phyloP scores from a whole-genome alignment of 2,329 filamentous ascomycete species.

The Pestalotiopsis sp. region DNA sequence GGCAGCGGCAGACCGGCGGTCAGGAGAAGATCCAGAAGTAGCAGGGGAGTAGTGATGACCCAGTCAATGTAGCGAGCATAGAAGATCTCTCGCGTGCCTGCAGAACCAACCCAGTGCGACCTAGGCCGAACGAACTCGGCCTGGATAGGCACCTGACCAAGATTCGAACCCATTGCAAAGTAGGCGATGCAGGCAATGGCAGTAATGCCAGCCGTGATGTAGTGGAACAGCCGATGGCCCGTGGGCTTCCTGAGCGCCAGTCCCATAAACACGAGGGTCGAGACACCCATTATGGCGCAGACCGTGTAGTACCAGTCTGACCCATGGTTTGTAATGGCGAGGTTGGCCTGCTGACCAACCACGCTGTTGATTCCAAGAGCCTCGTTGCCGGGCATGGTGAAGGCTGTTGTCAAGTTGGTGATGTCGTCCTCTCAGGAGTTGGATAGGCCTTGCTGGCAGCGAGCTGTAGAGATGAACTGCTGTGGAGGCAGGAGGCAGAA shows the following conservation, averaged over 20 bases:
- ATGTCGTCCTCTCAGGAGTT: background rate
- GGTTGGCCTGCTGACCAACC: slow-evolving; percentile 51
- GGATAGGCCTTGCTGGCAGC: too few relatives aligned
- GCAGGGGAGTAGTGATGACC: slow-evolving; percentile 62
- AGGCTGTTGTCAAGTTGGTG: background rate
- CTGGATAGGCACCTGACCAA: slow-evolving; percentile 63
- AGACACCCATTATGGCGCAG: slow-evolving; percentile 56
- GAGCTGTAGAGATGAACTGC: background rate
- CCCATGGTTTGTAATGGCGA: slow-evolving; percentile 58
- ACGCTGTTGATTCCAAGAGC: slow-evolving; percentile 46
- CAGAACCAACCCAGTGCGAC: slow-evolving; percentile 41
- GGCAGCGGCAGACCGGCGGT: slow-evolving; percentile 66
- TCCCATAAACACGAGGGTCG: slow-evolving; percentile 53
- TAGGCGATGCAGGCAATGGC: slow-evolving; percentile 63
- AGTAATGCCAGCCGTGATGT: slow-evolving; percentile 60
- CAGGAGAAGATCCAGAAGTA: slow-evolving; percentile 62
- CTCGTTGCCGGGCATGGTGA: slow-evolving; percentile 38
- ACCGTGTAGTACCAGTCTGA: slow-evolving; percentile 66
- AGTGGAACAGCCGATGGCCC: slow-evolving; percentile 61
- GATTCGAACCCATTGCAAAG: slow-evolving; percentile 66
- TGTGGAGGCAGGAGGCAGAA: background rate
- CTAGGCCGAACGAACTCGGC: slow-evolving; percentile 55
- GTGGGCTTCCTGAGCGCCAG: slow-evolving; percentile 54
- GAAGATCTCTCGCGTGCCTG: slow-evolving; percentile 61
- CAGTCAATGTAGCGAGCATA: slow-evolving; percentile 68